Evolutionary conservation across 148 eudicot species (phyloP), one percentile per base, ranked within the genome.

Genomic region (Cornus suecica): DNA sequence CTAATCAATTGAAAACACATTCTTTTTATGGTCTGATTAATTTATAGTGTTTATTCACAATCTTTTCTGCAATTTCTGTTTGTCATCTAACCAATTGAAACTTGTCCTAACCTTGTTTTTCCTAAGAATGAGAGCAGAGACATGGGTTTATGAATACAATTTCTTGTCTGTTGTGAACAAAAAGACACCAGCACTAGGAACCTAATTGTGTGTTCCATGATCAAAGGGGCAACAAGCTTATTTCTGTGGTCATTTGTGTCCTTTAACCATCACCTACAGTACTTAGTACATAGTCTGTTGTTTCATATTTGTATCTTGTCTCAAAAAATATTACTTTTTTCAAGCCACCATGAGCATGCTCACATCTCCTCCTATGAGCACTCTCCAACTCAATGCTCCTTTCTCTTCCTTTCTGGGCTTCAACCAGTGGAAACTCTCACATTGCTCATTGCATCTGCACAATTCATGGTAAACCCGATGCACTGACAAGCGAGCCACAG

Each of bases 401-500:
- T 74, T 41, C 27, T 68, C 77, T 24, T 68, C 77, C 52, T 68
- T 77, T 68, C 34, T 27, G 26, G 58, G 28, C 22, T 61, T 73
- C 27, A 56, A 32, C 25, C 28, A 13, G n/a, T 76, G 58, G 56
- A 60, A 30, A 13, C 63, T 25, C 2, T 20, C 72, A 37, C 31
- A 63, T 34, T 58, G 66, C 6, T 32, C 15, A 26, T 4, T 22
- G 41, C 31, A 72, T 29, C 63, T 16, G n/a, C 45, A 48, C 4
- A 74, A 37, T 45, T 24, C 32, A 71, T 56, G 83, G 83, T 54
- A 75, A 78, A 32, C 76, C 84, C 14, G 22, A 80, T 14, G 82
- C 73, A 25, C 76, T 84, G 11, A 26, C 37, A 0, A 76, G 31
- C 14, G 78, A 80, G 1, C 86, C 84, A 1, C 81, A 84, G 37